Evolutionary conservation across 495 filamentous ascomycete species (phyloP).

Genomic region (Penicillium flavigenum): DNA sequence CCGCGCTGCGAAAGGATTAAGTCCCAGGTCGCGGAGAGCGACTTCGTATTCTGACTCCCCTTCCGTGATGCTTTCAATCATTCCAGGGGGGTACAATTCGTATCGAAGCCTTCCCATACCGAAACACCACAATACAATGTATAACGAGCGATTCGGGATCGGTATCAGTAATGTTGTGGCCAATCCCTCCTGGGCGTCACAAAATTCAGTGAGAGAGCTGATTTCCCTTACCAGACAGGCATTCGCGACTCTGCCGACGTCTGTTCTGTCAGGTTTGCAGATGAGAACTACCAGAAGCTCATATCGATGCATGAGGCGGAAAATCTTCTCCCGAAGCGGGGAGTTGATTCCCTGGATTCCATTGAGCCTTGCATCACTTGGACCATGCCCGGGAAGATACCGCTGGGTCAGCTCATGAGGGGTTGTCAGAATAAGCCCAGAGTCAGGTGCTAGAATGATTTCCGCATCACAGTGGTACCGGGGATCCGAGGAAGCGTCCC

Average conservation of each 20-base stretch:
- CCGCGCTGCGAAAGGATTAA: constrained; percentile 83
- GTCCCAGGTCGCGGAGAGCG: constrained; percentile 67
- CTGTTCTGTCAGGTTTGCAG: constrained; percentile 12
- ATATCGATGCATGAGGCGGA: constrained; percentile 57
- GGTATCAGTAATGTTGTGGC: neutral
- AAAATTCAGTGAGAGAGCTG: neutral
- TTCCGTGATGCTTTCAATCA: neutral
- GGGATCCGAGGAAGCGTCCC: neutral
- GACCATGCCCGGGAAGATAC: constrained; percentile 58
- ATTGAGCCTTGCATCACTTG: constrained; percentile 3
- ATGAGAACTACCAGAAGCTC: constrained; percentile 72
- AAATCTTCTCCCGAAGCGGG: constrained; percentile 58
- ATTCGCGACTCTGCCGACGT: neutral
- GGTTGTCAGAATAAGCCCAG: constrained; percentile 68
- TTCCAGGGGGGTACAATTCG: neutral
- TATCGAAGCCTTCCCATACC: neutral
- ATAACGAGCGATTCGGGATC: neutral
- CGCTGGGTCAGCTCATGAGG: constrained; percentile 73
- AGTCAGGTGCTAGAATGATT: constrained; percentile 67
- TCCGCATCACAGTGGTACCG: constrained; percentile 62
- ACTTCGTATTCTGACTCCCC: constrained; percentile 58
- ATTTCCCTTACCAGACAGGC: neutral
- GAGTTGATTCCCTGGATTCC: constrained; percentile 14
- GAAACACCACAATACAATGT: neutral
- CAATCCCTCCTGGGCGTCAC: neutral